Percentiles rank a stretch among this genome's conserved stretches.
Evolutionary conservation across 805 yeast genomes (phyloP).

Genomic region (Candida montana): DNA sequence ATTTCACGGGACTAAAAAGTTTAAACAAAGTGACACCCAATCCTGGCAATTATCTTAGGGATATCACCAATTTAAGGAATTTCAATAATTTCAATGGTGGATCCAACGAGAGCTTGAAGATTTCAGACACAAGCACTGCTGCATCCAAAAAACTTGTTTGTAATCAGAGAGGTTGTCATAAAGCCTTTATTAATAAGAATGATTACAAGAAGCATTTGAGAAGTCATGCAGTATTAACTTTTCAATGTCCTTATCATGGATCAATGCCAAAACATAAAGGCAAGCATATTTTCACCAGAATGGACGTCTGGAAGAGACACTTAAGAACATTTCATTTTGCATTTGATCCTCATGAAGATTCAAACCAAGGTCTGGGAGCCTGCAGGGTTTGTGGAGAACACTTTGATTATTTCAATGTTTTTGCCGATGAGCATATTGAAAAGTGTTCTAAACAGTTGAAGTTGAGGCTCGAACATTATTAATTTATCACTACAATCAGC

Average conservation of each 20-base stretch:
- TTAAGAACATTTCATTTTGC: constrained; percentile 58
- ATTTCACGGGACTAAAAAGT: too few species aligned
- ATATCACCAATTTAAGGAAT: background rate
- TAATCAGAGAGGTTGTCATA: constrained; percentile 5
- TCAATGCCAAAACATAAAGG: constrained; percentile 52
- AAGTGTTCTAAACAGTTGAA: constrained; percentile 5
- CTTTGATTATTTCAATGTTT: constrained; percentile 49
- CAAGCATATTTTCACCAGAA: constrained; percentile 68
- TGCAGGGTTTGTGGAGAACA: constrained; percentile 59
- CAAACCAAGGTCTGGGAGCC: constrained; percentile 49
- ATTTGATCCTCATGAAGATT: constrained; percentile 7
- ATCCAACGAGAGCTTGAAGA: too few species aligned
- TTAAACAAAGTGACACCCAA: too few species aligned
- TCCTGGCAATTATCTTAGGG: background rate
- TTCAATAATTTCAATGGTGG: too few species aligned
- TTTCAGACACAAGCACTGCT: background rate
- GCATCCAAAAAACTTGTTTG: constrained; percentile 1
- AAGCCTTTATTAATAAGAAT: constrained; percentile 3
- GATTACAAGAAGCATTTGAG: constrained; percentile 10
- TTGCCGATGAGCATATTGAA: constrained; percentile 12
- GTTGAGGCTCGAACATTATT: background rate
- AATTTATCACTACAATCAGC: background rate
- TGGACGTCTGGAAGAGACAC: constrained; percentile 73
- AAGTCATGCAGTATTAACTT: constrained; percentile 4
- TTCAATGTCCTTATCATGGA: constrained; percentile 10